Conservation (phyloP, 1,284 basidiomycete genomes). For the Pterulicium gracile region DNA sequence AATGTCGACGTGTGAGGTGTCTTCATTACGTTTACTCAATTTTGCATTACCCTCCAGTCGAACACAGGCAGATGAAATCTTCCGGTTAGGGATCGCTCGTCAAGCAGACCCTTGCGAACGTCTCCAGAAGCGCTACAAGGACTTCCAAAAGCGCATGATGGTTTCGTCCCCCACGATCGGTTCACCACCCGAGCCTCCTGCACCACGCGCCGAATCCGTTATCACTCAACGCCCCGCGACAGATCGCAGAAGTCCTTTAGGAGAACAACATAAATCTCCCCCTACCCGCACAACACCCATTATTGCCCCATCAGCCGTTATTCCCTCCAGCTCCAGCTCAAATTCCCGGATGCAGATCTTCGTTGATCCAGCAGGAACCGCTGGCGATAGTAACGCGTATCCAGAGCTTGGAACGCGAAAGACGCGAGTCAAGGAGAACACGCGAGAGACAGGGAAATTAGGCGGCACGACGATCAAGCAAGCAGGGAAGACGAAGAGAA, state of each 20-base stretch:
- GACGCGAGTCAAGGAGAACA: constrained; percentile 65
- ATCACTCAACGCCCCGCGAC: neutral
- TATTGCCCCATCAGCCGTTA: constrained; percentile 15
- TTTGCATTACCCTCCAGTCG: constrained; percentile 37
- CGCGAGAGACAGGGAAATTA: constrained; percentile 54
- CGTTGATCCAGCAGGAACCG: constrained; percentile 51
- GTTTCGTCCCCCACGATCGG: constrained; percentile 22
- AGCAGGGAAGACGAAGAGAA: constrained; percentile 39
- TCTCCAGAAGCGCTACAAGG: constrained; percentile 61
- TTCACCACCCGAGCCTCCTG: constrained; percentile 15
- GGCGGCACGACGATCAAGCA: constrained; percentile 55
- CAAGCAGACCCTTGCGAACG: constrained; percentile 68
- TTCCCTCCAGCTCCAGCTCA: constrained; percentile 25
- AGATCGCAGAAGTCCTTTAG: neutral
- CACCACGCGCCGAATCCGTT: neutral
- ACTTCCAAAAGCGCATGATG: constrained; percentile 81
- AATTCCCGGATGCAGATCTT: constrained; percentile 59
- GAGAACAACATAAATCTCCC: constrained; percentile 10
- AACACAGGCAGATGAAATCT: constrained; percentile 80
- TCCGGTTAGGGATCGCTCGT: constrained; percentile 77
- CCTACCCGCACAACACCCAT: constrained; percentile 20
- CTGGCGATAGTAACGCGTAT: constrained; percentile 41
- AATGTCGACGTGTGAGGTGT: constrained; percentile 20
- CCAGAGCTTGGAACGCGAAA: constrained; percentile 65
- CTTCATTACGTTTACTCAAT: constrained; percentile 4